Evolutionary conservation across 352 stramenopile genomes (phyloP).

Genomic region (Phytophthora sojae): DNA sequence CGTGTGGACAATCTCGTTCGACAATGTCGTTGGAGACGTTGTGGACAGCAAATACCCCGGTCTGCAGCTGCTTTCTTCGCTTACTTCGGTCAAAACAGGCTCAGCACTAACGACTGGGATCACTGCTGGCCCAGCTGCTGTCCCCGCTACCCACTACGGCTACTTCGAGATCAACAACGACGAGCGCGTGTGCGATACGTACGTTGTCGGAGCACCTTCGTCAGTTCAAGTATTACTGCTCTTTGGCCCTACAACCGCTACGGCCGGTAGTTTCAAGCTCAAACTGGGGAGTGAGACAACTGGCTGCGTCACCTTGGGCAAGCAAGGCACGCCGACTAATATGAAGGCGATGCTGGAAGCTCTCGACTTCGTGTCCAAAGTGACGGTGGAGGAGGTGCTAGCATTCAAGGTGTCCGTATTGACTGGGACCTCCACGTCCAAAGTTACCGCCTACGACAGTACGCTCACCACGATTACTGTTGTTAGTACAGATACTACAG

Average conservation of each 20-base stretch:
- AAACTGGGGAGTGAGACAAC: conserved; percentile 62
- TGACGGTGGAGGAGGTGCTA: conserved; percentile 57
- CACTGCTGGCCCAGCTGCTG: conserved; percentile 28
- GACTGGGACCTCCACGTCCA: conserved; percentile 43
- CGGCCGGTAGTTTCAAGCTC: conserved; percentile 59
- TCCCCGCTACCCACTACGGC: conserved; percentile 51
- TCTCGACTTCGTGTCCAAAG: conserved; percentile 54
- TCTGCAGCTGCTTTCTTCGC: conserved; percentile 56
- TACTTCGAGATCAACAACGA: conserved; percentile 70
- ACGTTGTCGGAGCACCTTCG: conserved; percentile 66
- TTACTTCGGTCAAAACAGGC: conserved; percentile 56
- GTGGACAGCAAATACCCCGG: conserved; percentile 48
- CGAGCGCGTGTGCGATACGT: conserved; percentile 60
- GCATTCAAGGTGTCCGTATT: conserved; percentile 73
- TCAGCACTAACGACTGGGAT: conserved; percentile 34
- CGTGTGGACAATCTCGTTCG: conserved; percentile 74
- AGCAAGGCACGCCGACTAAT: conserved; percentile 26
- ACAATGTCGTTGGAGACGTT: conserved; percentile 48
- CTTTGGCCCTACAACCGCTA: conserved; percentile 72
- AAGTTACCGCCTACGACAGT: conserved; percentile 55
- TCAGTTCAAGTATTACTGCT: conserved; percentile 73
- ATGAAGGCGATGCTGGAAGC: conserved; percentile 49
- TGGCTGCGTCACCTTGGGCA: conserved; percentile 60
- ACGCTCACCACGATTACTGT: conserved; percentile 41
- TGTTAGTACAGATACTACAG: conserved; percentile 24